Base-by-base conservation (phyloP, 495 filamentous ascomycete species). In the Trichocladium antarcticum region DNA sequence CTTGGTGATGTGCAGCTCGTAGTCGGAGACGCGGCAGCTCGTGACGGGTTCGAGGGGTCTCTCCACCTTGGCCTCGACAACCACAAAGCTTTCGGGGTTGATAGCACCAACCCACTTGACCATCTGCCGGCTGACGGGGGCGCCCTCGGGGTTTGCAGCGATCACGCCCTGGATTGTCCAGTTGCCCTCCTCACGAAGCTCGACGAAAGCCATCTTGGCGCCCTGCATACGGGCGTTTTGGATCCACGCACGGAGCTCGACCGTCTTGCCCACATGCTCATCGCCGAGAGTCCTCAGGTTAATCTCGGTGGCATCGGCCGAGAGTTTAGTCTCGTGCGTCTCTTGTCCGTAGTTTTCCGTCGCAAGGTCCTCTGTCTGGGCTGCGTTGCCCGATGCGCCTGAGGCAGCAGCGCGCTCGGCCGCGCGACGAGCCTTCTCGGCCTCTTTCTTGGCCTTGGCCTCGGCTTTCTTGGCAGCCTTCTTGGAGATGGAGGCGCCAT, bases 191-290 rank as follows among this genome's bases (percentile, higher is more conserved):
- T 95, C 83, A 47, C 89, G 75, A 46, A 97, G 76, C 66, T 92
- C 86, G 59, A 96, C 75, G 70, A 97, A 96, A 47, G 80, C 84
- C 73, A 96, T 80, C 69, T 95, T 93, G 51, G 87, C 84, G 55
- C 87, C 85, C 71, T 96, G 86, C 51, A 84, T 82, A 54, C 90
- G 75, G 17, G 84, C 71, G 68, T 92, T 94, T 64, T 95, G 87
- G 21, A 96, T 72, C 67, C 86, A 84, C 6, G 84, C 90, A 16
- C 89, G 78, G 50, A 97, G 77, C 19, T 79, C 76, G 36, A 96
- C 74, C 50, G 81, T 80, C 70, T 89, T 81, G 52, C 85, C 84
- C 28, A 85, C 69, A 57, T 81, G 68, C 20, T 73, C 71, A 15
- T 76, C 69, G 16, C 73, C 72, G 17, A 85, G 62, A 15, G 77